phyloP scores from a whole-genome alignment of 2,329 filamentous ascomycete species.

The Leptographium wingfieldii region DNA sequence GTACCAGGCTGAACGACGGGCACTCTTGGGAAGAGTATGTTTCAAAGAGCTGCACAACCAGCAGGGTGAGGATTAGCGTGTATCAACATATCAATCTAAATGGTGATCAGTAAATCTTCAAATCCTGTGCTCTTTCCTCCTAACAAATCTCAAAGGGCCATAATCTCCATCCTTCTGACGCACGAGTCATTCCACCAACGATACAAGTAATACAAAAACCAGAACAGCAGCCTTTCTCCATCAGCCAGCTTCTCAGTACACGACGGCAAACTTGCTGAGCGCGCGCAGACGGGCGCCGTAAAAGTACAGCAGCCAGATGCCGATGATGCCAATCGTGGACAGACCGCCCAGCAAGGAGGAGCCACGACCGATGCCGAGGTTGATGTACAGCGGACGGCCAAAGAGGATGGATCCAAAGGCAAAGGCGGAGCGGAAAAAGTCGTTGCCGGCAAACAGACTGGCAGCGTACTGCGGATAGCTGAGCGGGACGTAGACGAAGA shows the following conservation, averaged over 20 bases:
- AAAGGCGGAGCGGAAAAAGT: constrained; percentile 44
- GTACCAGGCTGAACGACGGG: too few relatives aligned
- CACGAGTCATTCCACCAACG: too few relatives aligned
- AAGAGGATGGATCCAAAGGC: constrained; percentile 50
- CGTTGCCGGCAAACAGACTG: constrained; percentile 47
- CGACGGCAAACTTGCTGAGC: constrained; percentile 43
- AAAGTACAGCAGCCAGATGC: constrained; percentile 47
- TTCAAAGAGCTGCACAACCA: too few relatives aligned
- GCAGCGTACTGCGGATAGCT: constrained; percentile 45
- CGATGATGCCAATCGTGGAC: constrained; percentile 39
- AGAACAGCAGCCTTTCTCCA: too few relatives aligned
- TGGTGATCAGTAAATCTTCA: too few relatives aligned
- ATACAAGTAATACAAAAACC: too few relatives aligned
- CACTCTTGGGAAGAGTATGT: too few relatives aligned
- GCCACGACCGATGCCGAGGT: constrained; percentile 46
- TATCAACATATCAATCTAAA: too few relatives aligned
- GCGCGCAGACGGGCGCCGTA: constrained; percentile 41
- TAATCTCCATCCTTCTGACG: too few relatives aligned
- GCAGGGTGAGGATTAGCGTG: too few relatives aligned
- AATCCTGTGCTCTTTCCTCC: too few relatives aligned
- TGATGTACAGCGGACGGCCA: constrained; percentile 43
- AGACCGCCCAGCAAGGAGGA: constrained; percentile 43
- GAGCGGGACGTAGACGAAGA: constrained; percentile 47
- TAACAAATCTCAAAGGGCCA: too few relatives aligned
- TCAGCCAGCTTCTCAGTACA: background rate